Base-by-base conservation (phyloP, 2,329 filamentous ascomycete genomes). In the Allantophomopsis lycopodina region DNA sequence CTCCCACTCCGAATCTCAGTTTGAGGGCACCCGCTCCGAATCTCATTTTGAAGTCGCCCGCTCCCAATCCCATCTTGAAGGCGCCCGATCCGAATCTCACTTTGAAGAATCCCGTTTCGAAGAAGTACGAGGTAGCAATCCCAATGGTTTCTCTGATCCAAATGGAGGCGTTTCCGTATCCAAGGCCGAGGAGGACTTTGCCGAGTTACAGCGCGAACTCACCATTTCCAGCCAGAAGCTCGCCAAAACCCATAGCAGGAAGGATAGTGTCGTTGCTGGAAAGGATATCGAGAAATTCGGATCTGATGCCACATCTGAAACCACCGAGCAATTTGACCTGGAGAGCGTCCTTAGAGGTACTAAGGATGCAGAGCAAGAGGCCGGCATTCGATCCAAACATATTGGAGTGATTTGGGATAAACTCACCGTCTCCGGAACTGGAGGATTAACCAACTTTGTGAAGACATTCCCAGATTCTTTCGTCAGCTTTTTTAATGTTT, bases 341-440 rank as follows among this genome's bases (percentile, higher is more conserved):
- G 83, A 94, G 56, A 60, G 66, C 7, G 77, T 79, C 3, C 63
- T 94, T 44, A 73, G 83, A 35, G 83, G 84, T 2, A 77, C 77
- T 40, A 69, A 81, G 41, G 72, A 70, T 35, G 79, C 84, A 7
- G 82, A 86, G 52, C 69, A 73, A 44, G 76, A 81, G 45, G 82
- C 83, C 5, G 86, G 86, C 1, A 93, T 93, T 58, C 79, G 77
- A 44, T 69, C 77, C 5, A 93, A 93, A 64, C 76, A 81, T 49
- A 81, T 87, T 43, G 82, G 83, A 21, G 82, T 86, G 1, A 72
- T 83, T 45, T 93, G 84, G 83, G 75, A 91, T 40, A 68, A 71
- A 14, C 61, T 93, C 37, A 84, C 81, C 0, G 84, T 91, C 32
- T 77, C 73, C 55, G 85, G 85, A 12, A 72, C 79, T 46, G 81